These are phyloP conservation scores for Haplographium delicatum DNA, from an alignment of 495 filamentous ascomycete genomes.

Conservation along the genomic window DNA sequence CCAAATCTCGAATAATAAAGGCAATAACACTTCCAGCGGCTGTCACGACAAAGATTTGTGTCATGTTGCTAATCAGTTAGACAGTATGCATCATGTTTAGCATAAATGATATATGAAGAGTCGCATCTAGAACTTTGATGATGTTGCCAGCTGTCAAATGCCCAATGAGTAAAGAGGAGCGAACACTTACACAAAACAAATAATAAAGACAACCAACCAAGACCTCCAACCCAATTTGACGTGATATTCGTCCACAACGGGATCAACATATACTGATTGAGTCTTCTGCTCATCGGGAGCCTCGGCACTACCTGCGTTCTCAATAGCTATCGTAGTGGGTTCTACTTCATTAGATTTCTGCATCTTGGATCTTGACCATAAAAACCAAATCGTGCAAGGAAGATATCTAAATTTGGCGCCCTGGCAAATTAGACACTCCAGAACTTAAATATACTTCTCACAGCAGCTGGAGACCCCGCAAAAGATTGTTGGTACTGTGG, in stretches of 20 bases:
- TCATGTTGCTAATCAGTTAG: conserved; percentile 28
- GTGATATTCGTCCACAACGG: conserved; percentile 6
- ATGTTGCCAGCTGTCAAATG: not conserved
- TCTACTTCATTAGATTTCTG: not conserved
- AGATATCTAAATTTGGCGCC: not conserved
- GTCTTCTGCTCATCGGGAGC: not conserved
- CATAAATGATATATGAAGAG: not conserved
- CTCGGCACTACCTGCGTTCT: not conserved
- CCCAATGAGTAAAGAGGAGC: not conserved
- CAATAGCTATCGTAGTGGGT: not conserved
- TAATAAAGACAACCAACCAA: conserved; percentile 20
- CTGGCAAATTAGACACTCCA: not conserved
- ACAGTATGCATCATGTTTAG: not conserved
- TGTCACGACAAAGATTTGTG: conserved; percentile 48
- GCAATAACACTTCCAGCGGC: conserved; percentile 49
- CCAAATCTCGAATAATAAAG: conserved; percentile 48
- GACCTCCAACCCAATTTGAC: conserved; percentile 20
- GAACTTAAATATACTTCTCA: not conserved
- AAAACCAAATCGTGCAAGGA: not conserved
- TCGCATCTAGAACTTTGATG: no score
- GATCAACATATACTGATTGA: not conserved
- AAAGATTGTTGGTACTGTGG: not conserved
- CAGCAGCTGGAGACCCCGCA: not conserved
- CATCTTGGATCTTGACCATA: not conserved
- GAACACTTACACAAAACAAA: conserved; percentile 20